Evolutionary conservation across 345 rosid genomes (phyloP).

Genomic region (Cardamine occulta): DNA sequence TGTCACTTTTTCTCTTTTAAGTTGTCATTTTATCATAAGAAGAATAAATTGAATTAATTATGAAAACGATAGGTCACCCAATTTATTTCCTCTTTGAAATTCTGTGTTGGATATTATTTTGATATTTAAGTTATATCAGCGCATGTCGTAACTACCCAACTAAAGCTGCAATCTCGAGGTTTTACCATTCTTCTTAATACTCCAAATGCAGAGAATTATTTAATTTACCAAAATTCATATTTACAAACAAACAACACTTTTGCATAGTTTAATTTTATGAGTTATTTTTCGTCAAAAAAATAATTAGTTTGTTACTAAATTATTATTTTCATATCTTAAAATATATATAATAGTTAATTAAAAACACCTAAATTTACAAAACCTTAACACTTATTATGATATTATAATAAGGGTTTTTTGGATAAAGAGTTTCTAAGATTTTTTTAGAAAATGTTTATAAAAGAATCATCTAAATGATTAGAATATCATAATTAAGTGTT

Average conservation of each 20-base stretch:
- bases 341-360: neutral
- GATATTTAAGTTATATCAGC: neutral
- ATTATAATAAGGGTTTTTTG: too few relatives aligned
- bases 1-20: neutral
- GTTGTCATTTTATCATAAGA: neutral
- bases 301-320: neutral
- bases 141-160: neutral
- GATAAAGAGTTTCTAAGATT: too few relatives aligned
- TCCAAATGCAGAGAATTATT: neutral
- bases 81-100: neutral
- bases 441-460: too few relatives aligned
- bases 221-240: neutral
- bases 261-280: neutral
- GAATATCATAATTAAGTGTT: too few relatives aligned
- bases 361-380: neutral
- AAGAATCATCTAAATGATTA: too few relatives aligned
- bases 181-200: too few relatives aligned
- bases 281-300: neutral
- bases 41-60: neutral
- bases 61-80: neutral
- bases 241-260: neutral
- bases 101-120: neutral
- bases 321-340: neutral
- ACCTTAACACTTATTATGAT: neutral
- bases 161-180: neutral